Evolutionary conservation across 2,329 filamentous ascomycete species (phyloP).

Genomic region (Curvularia verruculosa): DNA sequence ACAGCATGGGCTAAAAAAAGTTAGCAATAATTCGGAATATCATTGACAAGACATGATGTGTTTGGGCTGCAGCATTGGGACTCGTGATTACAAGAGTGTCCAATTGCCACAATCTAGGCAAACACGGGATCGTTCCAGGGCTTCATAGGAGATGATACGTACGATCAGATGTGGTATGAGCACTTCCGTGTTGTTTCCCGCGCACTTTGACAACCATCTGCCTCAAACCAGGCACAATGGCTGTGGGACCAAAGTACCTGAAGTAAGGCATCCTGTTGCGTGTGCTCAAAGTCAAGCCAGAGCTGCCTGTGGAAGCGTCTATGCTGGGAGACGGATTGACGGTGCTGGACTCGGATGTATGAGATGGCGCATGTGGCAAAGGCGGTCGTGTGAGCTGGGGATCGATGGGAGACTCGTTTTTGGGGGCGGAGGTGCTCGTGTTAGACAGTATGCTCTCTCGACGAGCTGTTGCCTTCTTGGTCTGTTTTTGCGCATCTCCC

Average conservation of each 20-base stretch:
- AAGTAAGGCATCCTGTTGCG: constrained; percentile 82
- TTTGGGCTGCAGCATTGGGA: background rate
- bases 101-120: background rate
- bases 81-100: no score
- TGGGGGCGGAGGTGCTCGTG: constrained; percentile 17
- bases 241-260: constrained; percentile 87
- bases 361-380: constrained; percentile 30
- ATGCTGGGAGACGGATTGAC: constrained; percentile 25
- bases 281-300: constrained; percentile 53
- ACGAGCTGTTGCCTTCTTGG: constrained; percentile 27
- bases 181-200: constrained; percentile 66
- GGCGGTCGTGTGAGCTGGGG: constrained; percentile 37
- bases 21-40: constrained; percentile 5
- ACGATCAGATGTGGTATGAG: constrained; percentile 62
- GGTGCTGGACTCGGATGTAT: constrained; percentile 30
- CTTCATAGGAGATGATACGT: constrained; percentile 12
- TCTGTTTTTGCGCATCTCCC: constrained; percentile 27
- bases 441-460: constrained; percentile 25
- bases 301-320: constrained; percentile 25
- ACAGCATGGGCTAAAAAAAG: constrained; percentile 26
- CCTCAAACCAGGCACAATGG: constrained; percentile 89
- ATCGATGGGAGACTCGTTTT: constrained; percentile 29
- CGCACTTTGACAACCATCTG: constrained; percentile 85
- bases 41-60: no score
- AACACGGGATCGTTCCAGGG: background rate